These are phyloP conservation scores for Raffaelea albimanens DNA, from an alignment of 2,329 filamentous ascomycete species.

Conservation along the genomic window DNA sequence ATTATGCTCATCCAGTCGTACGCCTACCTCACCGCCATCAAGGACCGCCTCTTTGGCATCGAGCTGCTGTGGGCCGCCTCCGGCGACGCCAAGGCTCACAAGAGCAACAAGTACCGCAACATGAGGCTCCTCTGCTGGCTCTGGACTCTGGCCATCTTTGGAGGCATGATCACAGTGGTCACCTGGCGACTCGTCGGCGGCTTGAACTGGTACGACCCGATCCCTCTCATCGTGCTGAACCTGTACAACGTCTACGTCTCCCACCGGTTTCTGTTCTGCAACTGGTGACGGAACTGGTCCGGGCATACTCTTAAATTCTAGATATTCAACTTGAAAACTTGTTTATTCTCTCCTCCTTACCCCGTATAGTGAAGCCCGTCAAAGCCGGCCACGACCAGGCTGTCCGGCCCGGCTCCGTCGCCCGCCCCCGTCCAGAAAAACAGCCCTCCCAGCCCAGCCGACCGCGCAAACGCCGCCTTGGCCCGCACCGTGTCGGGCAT, in stretches of 20 bases:
- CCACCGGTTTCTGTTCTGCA: slow-evolving; percentile 7
- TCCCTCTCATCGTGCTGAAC: slow-evolving; percentile 3
- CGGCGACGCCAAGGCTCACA: slow-evolving; percentile 5
- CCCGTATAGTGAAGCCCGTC: slow-evolving; percentile 35
- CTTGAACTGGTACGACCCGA: slow-evolving; percentile 1
- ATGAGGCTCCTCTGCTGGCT: slow-evolving; percentile 7
- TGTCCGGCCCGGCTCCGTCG: slow-evolving; percentile 43
- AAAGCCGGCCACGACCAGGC: slow-evolving; percentile 52
- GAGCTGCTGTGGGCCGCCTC: slow-evolving; percentile 6
- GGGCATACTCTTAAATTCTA: too few species aligned
- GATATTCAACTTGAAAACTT: too few species aligned
- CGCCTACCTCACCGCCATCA: slow-evolving; percentile 6
- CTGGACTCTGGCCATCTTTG: background rate
- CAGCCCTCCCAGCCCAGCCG: slow-evolving; percentile 46
- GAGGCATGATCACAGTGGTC: background rate
- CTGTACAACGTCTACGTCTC: slow-evolving; percentile 2
- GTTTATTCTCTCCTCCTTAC: too few species aligned
- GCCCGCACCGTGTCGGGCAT: slow-evolving; percentile 48
- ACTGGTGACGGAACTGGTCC: slow-evolving; percentile 5
- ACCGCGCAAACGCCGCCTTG: slow-evolving; percentile 51
- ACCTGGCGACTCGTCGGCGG: background rate
- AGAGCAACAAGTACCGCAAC: slow-evolving; percentile 7
- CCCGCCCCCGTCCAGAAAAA: slow-evolving; percentile 62
- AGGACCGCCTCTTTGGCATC: slow-evolving; percentile 6
- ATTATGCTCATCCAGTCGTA: slow-evolving; percentile 7